Conservation (phyloP, 2,329 filamentous ascomycete species). For the Sarocladiaceae sp. region DNA sequence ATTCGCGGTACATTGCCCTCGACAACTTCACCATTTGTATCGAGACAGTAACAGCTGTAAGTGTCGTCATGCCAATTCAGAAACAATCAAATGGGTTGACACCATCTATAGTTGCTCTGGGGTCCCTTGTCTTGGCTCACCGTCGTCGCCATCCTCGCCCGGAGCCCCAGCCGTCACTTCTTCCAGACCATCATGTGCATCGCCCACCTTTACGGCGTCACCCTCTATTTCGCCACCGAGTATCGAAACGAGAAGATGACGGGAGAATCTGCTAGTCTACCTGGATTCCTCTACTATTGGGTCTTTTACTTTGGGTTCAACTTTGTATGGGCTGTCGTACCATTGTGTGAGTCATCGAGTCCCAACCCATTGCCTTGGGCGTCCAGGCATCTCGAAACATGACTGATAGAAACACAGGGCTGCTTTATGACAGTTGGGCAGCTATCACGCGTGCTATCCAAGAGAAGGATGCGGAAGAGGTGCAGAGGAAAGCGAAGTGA, state of each 20-base stretch:
- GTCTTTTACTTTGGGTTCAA: conserved; percentile 58
- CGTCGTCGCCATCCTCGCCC: conserved; percentile 36
- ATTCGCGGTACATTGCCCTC: conserved; percentile 78
- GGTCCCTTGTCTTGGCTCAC: conserved; percentile 51
- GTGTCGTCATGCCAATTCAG: conserved; percentile 19
- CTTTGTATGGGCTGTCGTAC: conserved; percentile 52
- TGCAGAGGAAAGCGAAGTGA: background rate
- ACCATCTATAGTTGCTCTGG: conserved; percentile 40
- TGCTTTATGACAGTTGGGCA: conserved; percentile 5
- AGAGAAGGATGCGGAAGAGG: background rate
- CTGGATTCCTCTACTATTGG: conserved; percentile 57
- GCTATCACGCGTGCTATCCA: conserved; percentile 1
- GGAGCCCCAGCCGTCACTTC: conserved; percentile 40
- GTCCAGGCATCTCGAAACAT: background rate
- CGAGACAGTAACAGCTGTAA: conserved; percentile 73
- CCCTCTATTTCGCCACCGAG: conserved; percentile 54
- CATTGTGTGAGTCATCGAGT: conserved; percentile 38
- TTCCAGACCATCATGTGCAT: conserved; percentile 45
- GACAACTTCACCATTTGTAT: conserved; percentile 83
- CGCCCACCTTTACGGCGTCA: conserved; percentile 55
- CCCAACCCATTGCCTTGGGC: conserved; percentile 2
- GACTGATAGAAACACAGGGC: background rate
- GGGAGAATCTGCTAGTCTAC: conserved; percentile 44
- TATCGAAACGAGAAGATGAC: conserved; percentile 4
- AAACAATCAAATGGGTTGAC: background rate